Evolutionary conservation across 768 basidiomycete species (phyloP).

Genomic region (Ephemerocybe angulata): DNA sequence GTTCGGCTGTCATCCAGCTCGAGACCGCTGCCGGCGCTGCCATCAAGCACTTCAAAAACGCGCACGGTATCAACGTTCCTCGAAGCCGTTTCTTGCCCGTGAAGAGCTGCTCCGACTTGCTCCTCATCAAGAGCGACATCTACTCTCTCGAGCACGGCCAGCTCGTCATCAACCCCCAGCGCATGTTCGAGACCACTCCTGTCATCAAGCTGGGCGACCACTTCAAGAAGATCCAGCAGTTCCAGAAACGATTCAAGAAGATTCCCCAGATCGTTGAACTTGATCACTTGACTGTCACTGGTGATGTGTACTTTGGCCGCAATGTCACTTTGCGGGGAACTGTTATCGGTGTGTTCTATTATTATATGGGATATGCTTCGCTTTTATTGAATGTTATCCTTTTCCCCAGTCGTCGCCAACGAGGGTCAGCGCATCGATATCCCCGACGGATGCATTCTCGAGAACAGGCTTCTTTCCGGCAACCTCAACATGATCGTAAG

Average conservation of each 20-base stretch:
- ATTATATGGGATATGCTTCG: background rate
- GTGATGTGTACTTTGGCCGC: constrained; percentile 87
- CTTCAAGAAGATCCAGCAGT: constrained; percentile 93
- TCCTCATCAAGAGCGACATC: constrained; percentile 89
- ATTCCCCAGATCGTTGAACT: constrained; percentile 88
- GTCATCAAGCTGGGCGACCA: constrained; percentile 96
- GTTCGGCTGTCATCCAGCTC: constrained; percentile 82
- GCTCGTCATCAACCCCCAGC: constrained; percentile 74
- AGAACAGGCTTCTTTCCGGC: constrained; percentile 78
- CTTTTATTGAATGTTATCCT: background rate
- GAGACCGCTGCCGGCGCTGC: constrained; percentile 94
- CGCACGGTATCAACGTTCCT: constrained; percentile 93
- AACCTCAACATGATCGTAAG: constrained; percentile 78
- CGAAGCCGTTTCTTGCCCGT: constrained; percentile 91
- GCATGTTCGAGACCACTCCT: constrained; percentile 87
- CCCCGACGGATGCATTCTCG: constrained; percentile 76
- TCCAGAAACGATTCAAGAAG: constrained; percentile 94
- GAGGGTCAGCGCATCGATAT: constrained; percentile 82
- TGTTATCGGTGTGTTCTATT: constrained; percentile 57
- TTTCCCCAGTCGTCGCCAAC: constrained; percentile 59
- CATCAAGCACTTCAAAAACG: constrained; percentile 89
- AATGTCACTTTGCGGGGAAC: constrained; percentile 85
- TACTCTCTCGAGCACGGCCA: constrained; percentile 89
- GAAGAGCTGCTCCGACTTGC: constrained; percentile 82
- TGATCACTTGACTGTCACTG: constrained; percentile 92